These are phyloP conservation scores for Annulohypoxylon maeteangense DNA, from an alignment of 495 filamentous ascomycete genomes.

Conservation along the genomic window DNA sequence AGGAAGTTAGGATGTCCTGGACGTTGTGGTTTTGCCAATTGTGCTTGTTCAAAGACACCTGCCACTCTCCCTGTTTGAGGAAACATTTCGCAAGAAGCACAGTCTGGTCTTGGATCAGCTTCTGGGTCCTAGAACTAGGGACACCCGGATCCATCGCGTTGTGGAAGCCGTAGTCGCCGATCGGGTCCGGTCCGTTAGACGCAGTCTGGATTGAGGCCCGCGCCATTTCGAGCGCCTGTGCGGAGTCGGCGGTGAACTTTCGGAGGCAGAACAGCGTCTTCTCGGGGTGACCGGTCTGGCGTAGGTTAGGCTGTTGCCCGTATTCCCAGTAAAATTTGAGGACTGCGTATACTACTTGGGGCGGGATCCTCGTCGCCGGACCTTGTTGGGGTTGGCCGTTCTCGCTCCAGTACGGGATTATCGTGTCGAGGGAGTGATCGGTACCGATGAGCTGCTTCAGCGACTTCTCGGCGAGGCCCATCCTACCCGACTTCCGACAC, in stretches of 20 bases:
- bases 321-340: slow-evolving; percentile 95
- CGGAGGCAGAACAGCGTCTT: slow-evolving; percentile 81
- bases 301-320: slow-evolving; percentile 61
- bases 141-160: slow-evolving; percentile 63
- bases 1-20: slow-evolving; percentile 82
- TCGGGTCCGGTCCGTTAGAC: slow-evolving; percentile 62
- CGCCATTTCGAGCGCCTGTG: slow-evolving; percentile 74
- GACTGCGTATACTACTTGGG: slow-evolving; percentile 88
- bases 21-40: slow-evolving; percentile 85
- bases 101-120: slow-evolving; percentile 67
- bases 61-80: slow-evolving; percentile 95
- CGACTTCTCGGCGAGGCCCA: slow-evolving; percentile 97
- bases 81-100: slow-evolving; percentile 93
- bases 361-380: slow-evolving; percentile 61
- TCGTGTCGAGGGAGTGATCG: slow-evolving; percentile 71
- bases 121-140: slow-evolving; percentile 55
- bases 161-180: slow-evolving; percentile 66
- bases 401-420: slow-evolving; percentile 64
- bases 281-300: slow-evolving; percentile 56
- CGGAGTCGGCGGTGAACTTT: slow-evolving; percentile 81
- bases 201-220: slow-evolving; percentile 61
- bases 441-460: slow-evolving; percentile 73
- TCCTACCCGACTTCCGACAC: slow-evolving; percentile 92
- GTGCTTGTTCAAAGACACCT: slow-evolving; percentile 80
- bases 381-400: slow-evolving; percentile 58